Evolutionary conservation across 345 rosid genomes (phyloP).

Genomic region (Triadica sebifera): DNA sequence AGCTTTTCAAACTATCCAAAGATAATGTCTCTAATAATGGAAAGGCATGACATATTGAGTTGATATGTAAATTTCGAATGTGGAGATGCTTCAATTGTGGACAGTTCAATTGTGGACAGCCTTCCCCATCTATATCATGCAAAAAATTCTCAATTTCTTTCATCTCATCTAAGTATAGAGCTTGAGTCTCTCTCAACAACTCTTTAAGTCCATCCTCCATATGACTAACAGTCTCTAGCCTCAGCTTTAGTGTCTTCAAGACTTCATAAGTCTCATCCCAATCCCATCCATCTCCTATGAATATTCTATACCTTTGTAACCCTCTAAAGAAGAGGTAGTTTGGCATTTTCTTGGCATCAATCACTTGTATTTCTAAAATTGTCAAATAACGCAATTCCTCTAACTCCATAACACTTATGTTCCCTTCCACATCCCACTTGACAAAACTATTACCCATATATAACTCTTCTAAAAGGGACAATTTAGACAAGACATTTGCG

Average conservation of each 20-base stretch:
- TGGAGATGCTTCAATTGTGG: conserved; percentile 1
- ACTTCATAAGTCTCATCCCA: not conserved
- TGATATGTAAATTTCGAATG: too few relatives aligned
- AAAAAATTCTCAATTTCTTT: not conserved
- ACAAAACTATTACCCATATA: too few relatives aligned
- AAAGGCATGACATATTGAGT: too few relatives aligned
- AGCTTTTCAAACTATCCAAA: too few relatives aligned
- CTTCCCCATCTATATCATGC: not conserved
- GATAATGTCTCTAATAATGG: too few relatives aligned
- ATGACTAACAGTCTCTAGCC: not conserved
- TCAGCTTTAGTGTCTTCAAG: conserved; percentile 18
- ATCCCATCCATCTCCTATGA: conserved; percentile 19
- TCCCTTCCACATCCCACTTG: too few relatives aligned
- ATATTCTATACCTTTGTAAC: conserved; percentile 20
- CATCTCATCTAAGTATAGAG: not conserved
- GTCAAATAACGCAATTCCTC: too few relatives aligned
- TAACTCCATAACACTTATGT: too few relatives aligned
- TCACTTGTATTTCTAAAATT: too few relatives aligned
- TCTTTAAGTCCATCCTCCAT: not conserved
- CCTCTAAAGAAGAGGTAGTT: not conserved
- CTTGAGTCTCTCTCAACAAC: not conserved
- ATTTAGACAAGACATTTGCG: too few relatives aligned
- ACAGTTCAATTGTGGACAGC: conserved; percentile 1
- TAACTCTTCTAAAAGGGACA: too few relatives aligned
- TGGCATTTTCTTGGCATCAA: too few relatives aligned